Percentiles rank a stretch among this genome's conserved stretches.
Evolutionary conservation across 495 filamentous ascomycete species (phyloP).

Genomic region (Aspergillus homomorphus): DNA sequence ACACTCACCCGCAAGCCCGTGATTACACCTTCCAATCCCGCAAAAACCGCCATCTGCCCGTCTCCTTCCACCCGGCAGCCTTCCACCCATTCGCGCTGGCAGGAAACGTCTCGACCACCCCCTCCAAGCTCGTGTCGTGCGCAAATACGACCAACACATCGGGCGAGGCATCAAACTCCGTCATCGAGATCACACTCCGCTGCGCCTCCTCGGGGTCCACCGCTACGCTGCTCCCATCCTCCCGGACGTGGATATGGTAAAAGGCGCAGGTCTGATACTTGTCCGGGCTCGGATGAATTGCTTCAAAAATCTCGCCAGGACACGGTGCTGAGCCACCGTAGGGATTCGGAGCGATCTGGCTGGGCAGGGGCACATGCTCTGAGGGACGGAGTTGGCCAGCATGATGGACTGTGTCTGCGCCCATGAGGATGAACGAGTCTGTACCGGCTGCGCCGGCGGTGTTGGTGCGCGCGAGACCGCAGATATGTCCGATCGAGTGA

Average conservation of each 20-base stretch:
- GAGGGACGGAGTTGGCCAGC: conserved; percentile 1
- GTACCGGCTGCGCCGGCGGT: background rate
- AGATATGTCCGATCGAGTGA: background rate
- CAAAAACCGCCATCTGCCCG: background rate
- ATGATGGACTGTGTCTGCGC: background rate
- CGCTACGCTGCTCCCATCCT: background rate
- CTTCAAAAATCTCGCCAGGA: background rate
- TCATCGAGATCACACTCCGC: background rate
- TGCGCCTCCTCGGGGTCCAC: background rate
- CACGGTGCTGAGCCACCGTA: background rate
- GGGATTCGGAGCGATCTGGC: background rate
- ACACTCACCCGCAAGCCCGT: background rate
- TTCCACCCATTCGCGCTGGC: conserved; percentile 1
- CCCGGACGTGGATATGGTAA: background rate
- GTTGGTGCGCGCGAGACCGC: background rate
- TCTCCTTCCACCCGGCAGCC: background rate
- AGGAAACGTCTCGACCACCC: background rate
- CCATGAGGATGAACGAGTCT: conserved; percentile 2
- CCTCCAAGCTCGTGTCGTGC: background rate
- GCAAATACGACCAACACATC: background rate
- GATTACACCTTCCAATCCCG: background rate
- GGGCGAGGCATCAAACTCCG: background rate
- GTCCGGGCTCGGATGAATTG: background rate
- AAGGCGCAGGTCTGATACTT: background rate
- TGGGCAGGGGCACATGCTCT: background rate